A percentile compares a stretch with the other conserved stretches of the same genome.
These are phyloP conservation scores for Naganishia onofrii DNA, from an alignment of 768 basidiomycete species.

Conservation along the genomic window DNA sequence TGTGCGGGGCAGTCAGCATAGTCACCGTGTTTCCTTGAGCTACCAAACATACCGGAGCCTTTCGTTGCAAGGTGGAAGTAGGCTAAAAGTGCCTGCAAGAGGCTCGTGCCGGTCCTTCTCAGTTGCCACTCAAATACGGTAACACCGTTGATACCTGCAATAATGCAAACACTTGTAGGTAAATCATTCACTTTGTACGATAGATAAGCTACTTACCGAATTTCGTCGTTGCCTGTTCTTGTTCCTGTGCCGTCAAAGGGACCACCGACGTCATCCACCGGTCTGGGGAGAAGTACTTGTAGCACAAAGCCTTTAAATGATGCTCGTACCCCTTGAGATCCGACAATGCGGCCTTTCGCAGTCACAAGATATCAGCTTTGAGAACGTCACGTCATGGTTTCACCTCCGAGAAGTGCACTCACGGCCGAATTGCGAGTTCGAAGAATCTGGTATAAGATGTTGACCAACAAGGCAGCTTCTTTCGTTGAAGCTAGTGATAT, in stretches of 20 bases:
- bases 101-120: slow-evolving; percentile 3
- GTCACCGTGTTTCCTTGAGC: not conserved
- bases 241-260: slow-evolving; percentile 7
- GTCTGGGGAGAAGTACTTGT: slow-evolving; percentile 20
- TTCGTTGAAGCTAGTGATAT: not conserved
- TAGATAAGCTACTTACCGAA: slow-evolving; percentile 4
- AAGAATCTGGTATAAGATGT: slow-evolving; percentile 13
- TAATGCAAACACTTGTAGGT: not conserved
- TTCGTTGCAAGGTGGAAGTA: slow-evolving; percentile 22
- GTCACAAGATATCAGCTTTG: not conserved
- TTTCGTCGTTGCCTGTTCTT: slow-evolving; percentile 3
- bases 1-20: too few relatives aligned
- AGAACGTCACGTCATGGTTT: too few relatives aligned
- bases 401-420: not conserved
- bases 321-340: slow-evolving; percentile 14
- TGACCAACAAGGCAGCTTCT: slow-evolving; percentile 9
- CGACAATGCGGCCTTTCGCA: not conserved
- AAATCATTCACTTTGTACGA: not conserved
- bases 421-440: slow-evolving; percentile 13
- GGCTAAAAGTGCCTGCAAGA: slow-evolving; percentile 13
- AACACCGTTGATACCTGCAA: slow-evolving; percentile 18
- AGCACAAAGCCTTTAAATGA: slow-evolving; percentile 5
- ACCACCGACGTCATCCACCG: slow-evolving; percentile 19
- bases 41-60: slow-evolving; percentile 5
- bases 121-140: slow-evolving; percentile 19